These are phyloP conservation scores for Paramecium sexaurelia DNA, from an alignment of 73 alveolate genomes.

Conservation along the genomic window DNA sequence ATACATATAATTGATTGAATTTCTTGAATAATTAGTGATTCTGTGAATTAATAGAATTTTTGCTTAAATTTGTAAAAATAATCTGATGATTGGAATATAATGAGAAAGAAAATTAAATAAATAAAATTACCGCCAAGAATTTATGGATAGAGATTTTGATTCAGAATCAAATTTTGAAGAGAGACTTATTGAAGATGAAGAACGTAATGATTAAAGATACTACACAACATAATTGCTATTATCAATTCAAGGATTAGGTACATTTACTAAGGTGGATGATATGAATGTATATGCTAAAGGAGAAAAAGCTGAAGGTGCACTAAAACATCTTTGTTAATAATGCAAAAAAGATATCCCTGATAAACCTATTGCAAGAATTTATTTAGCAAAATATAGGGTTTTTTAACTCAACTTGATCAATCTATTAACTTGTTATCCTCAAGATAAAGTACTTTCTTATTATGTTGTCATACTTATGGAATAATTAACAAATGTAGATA, in stretches of 20 bases:
- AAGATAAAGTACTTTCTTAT: conserved; percentile 79
- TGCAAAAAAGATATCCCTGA: conserved; percentile 78
- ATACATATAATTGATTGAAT: too few species aligned
- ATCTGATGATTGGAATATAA: too few species aligned
- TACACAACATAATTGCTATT: conserved; percentile 53
- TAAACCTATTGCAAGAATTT: conserved; percentile 72
- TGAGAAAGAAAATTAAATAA: not conserved
- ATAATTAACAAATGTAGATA: conserved; percentile 71
- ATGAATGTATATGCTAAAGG: conserved; percentile 64
- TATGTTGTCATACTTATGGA: conserved; percentile 74
- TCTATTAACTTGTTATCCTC: conserved; percentile 75
- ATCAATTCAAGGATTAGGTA: conserved; percentile 67
- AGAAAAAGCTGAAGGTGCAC: conserved; percentile 44
- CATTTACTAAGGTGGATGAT: not conserved
- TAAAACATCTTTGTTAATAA: conserved; percentile 36
- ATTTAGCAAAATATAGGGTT: conserved; percentile 77
- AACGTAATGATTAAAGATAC: conserved; percentile 32
- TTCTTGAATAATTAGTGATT: too few species aligned
- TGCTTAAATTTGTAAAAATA: too few species aligned
- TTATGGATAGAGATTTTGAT: conserved; percentile 41
- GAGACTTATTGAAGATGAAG: conserved; percentile 55
- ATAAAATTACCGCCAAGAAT: conserved; percentile 22
- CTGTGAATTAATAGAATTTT: too few species aligned
- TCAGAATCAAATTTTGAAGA: conserved; percentile 47
- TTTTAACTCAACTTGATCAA: conserved; percentile 79